phyloP scores from a whole-genome alignment of 805 yeast species.

The Kazachstania martiniae region DNA sequence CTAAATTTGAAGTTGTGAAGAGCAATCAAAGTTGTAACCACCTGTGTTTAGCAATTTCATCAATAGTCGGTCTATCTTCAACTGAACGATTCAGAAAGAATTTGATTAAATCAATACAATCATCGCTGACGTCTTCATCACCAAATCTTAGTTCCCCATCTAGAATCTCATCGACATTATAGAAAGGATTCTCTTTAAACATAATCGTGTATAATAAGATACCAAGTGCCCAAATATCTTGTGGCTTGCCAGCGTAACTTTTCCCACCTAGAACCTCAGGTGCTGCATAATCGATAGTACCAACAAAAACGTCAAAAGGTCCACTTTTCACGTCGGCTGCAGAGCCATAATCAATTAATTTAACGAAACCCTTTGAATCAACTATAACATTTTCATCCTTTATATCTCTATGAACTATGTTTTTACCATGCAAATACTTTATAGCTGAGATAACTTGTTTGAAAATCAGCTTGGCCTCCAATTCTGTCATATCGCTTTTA shows the following conservation, averaged over 20 bases:
- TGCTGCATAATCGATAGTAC: constrained; percentile 93
- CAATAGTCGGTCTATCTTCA: constrained; percentile 60
- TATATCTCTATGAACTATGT: constrained; percentile 86
- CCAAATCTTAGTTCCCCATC: constrained; percentile 65
- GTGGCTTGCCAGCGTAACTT: constrained; percentile 84
- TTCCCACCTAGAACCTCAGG: constrained; percentile 88
- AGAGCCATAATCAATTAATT: constrained; percentile 87
- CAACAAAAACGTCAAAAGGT: constrained; percentile 93
- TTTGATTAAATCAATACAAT: constrained; percentile 48
- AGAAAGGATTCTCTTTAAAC: constrained; percentile 88
- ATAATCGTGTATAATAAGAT: constrained; percentile 80
- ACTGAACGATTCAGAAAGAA: constrained; percentile 56
- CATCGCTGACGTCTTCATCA: constrained; percentile 35
- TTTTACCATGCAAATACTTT: constrained; percentile 68
- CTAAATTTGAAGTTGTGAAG: too few relatives aligned
- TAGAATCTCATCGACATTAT: constrained; percentile 87
- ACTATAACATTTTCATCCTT: constrained; percentile 90
- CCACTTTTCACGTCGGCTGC: constrained; percentile 87
- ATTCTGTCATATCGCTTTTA: constrained; percentile 63
- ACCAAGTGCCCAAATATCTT: constrained; percentile 95
- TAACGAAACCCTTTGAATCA: constrained; percentile 66
- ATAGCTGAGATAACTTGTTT: constrained; percentile 70
- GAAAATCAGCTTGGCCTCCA: constrained; percentile 65
- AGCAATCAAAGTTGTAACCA: constrained; percentile 50
- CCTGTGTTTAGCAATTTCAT: constrained; percentile 50